phyloP scores from a whole-genome alignment of 2,329 filamentous ascomycete genomes.

The Hypoxylon sp. region DNA sequence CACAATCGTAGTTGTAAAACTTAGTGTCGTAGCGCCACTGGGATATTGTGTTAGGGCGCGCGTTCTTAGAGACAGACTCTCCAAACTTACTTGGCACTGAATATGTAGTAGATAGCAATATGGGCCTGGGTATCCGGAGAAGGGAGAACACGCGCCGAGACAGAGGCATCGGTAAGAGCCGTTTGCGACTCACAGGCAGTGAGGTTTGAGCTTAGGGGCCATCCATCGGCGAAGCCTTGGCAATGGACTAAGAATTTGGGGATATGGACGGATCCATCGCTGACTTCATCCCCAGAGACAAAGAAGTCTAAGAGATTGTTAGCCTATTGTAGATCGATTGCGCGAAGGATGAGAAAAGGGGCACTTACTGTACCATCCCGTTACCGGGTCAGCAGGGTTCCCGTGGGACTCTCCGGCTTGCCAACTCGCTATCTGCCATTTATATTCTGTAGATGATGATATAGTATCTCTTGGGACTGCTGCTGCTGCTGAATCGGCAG shows the following conservation, averaged over 20 bases:
- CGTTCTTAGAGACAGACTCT: not conserved
- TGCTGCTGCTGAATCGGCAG: not conserved
- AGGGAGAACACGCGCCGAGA: constrained; percentile 35
- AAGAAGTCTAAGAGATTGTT: constrained; percentile 18
- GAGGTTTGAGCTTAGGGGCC: constrained; percentile 21
- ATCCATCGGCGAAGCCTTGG: constrained; percentile 18
- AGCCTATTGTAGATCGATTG: not conserved
- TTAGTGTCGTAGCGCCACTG: constrained; percentile 11
- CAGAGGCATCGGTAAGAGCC: not conserved
- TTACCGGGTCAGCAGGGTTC: constrained; percentile 8
- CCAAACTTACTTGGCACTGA: constrained; percentile 18
- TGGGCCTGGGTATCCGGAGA: constrained; percentile 9
- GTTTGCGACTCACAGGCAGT: constrained; percentile 3
- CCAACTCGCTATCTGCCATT: constrained; percentile 27
- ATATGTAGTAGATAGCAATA: constrained; percentile 29
- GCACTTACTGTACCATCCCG: constrained; percentile 25
- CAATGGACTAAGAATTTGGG: constrained; percentile 28
- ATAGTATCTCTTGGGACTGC: not conserved
- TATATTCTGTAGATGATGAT: constrained; percentile 20
- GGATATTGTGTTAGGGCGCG: not conserved
- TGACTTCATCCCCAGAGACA: constrained; percentile 9
- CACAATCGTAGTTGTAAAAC: constrained; percentile 17
- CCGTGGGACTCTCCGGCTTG: constrained; percentile 33
- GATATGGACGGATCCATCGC: not conserved
- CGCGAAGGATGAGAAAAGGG: not conserved